Evolutionary conservation across 208 protist species (phyloP), one percentile per base, ranked within the genome.

Genomic region (Acanthamoeba divionensis): DNA sequence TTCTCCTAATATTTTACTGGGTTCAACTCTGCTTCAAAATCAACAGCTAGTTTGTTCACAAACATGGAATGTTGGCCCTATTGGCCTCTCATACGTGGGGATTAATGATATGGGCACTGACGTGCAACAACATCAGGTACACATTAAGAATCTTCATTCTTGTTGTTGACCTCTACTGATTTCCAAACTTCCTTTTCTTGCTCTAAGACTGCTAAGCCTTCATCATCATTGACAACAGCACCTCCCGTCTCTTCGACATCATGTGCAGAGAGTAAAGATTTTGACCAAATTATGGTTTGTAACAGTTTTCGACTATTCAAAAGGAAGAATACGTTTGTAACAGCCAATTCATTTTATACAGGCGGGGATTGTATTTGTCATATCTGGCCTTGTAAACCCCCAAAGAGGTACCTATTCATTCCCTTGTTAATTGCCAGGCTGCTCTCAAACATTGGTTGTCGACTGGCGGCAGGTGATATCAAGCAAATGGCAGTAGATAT

Each of bases 11-110:
- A n/a, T n/a, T n/a, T n/a, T n/a, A n/a, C n/a, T n/a, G n/a, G n/a
- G n/a, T n/a, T n/a, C n/a, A n/a, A n/a, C n/a, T n/a, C n/a, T n/a
- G n/a, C n/a, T n/a, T n/a, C n/a, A n/a, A n/a, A n/a, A n/a, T n/a
- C n/a, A 2, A 13, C 31, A 71, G 69, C 50, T 80, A 41, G 57
- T 80, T 24, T 80, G 69, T 33, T 41, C 69, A 8, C 69, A 80
- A 48, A 41, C 69, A 9, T 80, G 69, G 69, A 80, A 80, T 18
- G 69, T 80, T 13, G 69, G 69, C 36, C 69, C 69, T 24, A 41
- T 80, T 15, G 69, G 69, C 15, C 41, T 80, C 24, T 80, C 69
- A 2, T 80, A 44, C 18, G 69, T 80, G 7, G 41, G 50, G 47
- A 50, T 80, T 29, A 80, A n/a, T n/a, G n/a, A 80, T 48, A 41